Percentiles rank a stretch among this genome's conserved stretches.
Conservation (phyloP, 2,329 filamentous ascomycete species). For the Arthrocladium fulminans region DNA sequence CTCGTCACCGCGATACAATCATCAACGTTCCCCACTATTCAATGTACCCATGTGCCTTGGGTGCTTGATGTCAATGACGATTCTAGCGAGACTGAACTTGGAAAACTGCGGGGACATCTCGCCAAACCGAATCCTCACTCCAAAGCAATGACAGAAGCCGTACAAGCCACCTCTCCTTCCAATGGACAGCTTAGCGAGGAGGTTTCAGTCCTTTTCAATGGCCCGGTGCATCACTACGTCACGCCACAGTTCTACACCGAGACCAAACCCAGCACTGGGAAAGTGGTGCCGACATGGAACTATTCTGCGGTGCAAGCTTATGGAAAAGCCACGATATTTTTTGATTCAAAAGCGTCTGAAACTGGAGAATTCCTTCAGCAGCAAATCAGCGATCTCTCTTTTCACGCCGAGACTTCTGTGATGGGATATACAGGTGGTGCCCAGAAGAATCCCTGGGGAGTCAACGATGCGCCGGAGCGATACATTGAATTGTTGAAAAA, state of each 20-base stretch:
- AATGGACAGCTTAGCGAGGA: no score
- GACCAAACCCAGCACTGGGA: slow-evolving; percentile 55
- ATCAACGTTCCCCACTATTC: no score
- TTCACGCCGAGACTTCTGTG: slow-evolving; percentile 43
- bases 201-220: slow-evolving; percentile 56
- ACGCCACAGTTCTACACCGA: slow-evolving; percentile 60
- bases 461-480: slow-evolving; percentile 47
- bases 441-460: slow-evolving; percentile 46
- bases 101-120: no score
- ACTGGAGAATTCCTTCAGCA: slow-evolving; percentile 41
- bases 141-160: no score
- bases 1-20: no score
- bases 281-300: slow-evolving; percentile 64
- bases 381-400: slow-evolving; percentile 47
- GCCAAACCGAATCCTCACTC: no score
- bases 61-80: no score
- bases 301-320: slow-evolving; percentile 59
- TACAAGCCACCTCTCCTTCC: no score
- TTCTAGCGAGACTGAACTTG: no score
- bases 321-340: slow-evolving; percentile 47
- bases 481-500: slow-evolving; percentile 53
- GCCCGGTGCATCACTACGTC: slow-evolving; percentile 52
- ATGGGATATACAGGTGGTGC: no score
- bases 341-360: slow-evolving; percentile 39
- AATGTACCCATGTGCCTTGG: no score